Evolutionary conservation across 306 rosid species (phyloP).

Genomic region (Ammopiptanthus mongolicus): DNA sequence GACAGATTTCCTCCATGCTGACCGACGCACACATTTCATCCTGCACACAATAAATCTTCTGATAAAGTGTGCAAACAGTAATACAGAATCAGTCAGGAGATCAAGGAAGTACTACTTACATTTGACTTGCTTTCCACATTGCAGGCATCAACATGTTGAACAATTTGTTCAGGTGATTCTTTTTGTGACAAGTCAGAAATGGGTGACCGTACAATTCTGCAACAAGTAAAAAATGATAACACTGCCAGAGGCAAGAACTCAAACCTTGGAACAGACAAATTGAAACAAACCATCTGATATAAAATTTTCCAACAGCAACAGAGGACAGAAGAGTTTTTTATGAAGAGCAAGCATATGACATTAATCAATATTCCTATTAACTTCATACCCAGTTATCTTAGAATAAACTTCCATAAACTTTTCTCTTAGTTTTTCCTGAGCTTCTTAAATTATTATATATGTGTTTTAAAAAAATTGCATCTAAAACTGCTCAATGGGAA

Average conservation of each 20-base stretch:
- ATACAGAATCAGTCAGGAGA: constrained; percentile 3
- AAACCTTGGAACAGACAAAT: constrained; percentile 3
- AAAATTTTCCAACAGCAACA: background rate
- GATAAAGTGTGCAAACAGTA: background rate
- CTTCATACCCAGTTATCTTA: background rate
- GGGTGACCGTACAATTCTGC: constrained; percentile 68
- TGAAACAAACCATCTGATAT: background rate
- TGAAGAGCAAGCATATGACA: background rate
- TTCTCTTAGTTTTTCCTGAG: background rate
- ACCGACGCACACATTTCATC: constrained; percentile 34
- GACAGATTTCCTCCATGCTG: constrained; percentile 40
- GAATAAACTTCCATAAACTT: constrained; percentile 8
- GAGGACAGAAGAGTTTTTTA: background rate
- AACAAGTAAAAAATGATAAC: constrained; percentile 17
- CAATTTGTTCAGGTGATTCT: constrained; percentile 33
- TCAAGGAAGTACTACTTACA: constrained; percentile 39
- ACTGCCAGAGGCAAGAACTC: background rate
- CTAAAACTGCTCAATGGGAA: background rate
- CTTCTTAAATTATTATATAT: background rate
- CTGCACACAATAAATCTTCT: constrained; percentile 30
- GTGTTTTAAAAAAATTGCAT: background rate
- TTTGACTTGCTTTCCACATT: constrained; percentile 37
- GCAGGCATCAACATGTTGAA: constrained; percentile 27
- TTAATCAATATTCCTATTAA: background rate
- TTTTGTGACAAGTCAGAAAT: constrained; percentile 48